phyloP scores from a whole-genome alignment of 257 asterid species.

The Parsonsia alboflavescens region DNA sequence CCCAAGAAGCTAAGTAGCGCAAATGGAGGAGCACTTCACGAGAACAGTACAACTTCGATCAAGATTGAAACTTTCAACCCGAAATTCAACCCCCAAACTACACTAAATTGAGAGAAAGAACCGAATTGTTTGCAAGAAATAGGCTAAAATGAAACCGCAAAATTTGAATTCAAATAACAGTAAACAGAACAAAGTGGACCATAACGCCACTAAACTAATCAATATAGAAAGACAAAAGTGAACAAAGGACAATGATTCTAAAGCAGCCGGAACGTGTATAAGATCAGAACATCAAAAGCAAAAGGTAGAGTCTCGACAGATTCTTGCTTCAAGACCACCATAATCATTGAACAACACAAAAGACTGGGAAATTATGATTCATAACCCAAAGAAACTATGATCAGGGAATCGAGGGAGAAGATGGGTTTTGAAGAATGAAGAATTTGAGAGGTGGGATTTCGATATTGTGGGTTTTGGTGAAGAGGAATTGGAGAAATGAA shows the following conservation, averaged over 20 bases:
- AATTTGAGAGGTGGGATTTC: slow-evolving; percentile 24
- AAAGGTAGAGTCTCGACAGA: slow-evolving; percentile 9
- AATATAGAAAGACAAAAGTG: slow-evolving; percentile 1
- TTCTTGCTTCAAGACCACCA: slow-evolving; percentile 15
- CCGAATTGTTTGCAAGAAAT: background rate
- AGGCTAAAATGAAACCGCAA: background rate
- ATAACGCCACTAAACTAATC: background rate
- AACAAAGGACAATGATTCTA: slow-evolving; percentile 3
- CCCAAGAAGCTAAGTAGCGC: background rate
- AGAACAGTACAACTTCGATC: background rate
- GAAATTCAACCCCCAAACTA: background rate
- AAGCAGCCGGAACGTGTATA: slow-evolving; percentile 16
- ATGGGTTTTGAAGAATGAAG: slow-evolving; percentile 23
- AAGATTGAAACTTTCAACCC: slow-evolving; percentile 4
- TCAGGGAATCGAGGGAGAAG: slow-evolving; percentile 9
- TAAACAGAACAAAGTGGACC: background rate
- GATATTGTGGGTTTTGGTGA: slow-evolving; percentile 17
- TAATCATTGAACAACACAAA: background rate
- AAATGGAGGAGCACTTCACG: background rate
- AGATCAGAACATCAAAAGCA: slow-evolving; percentile 20
- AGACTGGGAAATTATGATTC: slow-evolving; percentile 3
- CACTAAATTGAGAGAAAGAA: background rate
- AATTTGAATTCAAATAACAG: slow-evolving; percentile 13
- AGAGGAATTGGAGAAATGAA: slow-evolving; percentile 17
- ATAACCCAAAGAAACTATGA: background rate